Conservation (phyloP, 345 rosid genomes). For the Citrus medica region DNA sequence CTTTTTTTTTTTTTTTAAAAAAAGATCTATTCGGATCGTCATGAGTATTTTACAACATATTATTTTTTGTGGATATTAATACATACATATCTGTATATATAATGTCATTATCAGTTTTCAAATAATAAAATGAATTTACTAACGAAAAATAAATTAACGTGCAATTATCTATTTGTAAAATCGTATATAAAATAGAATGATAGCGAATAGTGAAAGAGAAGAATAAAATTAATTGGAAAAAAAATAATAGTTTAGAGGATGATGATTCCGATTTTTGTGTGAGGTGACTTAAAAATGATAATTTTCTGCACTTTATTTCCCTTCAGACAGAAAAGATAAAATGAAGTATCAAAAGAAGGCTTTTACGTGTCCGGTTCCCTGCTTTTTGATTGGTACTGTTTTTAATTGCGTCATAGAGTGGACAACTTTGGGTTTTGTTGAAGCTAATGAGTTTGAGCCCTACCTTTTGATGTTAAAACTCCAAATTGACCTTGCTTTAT, state of each 20-base stretch:
- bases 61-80: too few species aligned
- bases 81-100: too few species aligned
- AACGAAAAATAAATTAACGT: too few species aligned
- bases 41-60: too few species aligned
- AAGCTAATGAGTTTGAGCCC: not conserved
- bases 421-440: not conserved
- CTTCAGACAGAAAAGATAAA: conserved; percentile 12
- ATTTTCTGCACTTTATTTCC: not conserved
- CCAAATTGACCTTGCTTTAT: conserved; percentile 12
- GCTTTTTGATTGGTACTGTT: not conserved
- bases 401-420: conserved; percentile 3
- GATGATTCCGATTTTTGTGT: conserved; percentile 8
- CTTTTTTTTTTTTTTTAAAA: too few species aligned
- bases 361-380: conserved; percentile 15
- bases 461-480: not conserved
- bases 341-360: conserved; percentile 20
- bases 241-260: not conserved
- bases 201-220: not conserved
- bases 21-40: too few species aligned
- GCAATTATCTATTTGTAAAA: too few species aligned
- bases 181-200: not conserved
- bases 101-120: too few species aligned
- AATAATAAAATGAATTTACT: too few species aligned
- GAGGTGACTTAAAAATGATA: conserved; percentile 9
- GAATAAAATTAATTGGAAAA: not conserved